Evolutionary conservation across 139 green algal species (phyloP).

Genomic region (Tetradesmus lagerheimii): DNA sequence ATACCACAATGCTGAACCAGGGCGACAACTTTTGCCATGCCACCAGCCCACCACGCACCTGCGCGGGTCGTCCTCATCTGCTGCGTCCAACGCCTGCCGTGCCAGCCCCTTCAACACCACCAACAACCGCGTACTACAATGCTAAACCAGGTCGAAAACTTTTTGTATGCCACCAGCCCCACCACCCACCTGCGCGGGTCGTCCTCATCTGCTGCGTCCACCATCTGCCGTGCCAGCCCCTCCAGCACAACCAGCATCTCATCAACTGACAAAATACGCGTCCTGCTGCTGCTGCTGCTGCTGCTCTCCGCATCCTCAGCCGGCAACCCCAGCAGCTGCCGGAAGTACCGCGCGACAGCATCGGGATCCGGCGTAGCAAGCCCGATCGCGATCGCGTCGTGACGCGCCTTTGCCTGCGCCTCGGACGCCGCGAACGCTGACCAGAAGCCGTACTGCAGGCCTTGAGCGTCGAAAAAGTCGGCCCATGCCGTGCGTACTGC

Average conservation of each 20-base stretch:
- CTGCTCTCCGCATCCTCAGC: neutral
- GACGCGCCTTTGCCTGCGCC: conserved; percentile 54
- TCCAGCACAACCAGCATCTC: conserved; percentile 69
- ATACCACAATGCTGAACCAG: no score
- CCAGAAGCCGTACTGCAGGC: conserved; percentile 87
- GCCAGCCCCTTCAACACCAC: conserved; percentile 55
- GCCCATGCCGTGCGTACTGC: conserved; percentile 83
- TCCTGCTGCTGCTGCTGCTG: conserved; percentile 29
- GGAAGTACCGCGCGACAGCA: neutral
- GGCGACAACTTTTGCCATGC: no score
- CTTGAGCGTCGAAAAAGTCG: conserved; percentile 84
- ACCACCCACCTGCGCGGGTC: conserved; percentile 18
- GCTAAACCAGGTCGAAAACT: no score
- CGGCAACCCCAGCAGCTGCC: conserved; percentile 53
- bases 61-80: conserved; percentile 27
- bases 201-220: conserved; percentile 32
- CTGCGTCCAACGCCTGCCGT: conserved; percentile 18
- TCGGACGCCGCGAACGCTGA: conserved; percentile 75
- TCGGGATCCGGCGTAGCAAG: conserved; percentile 47
- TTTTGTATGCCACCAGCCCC: no score
- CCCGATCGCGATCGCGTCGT: conserved; percentile 61
- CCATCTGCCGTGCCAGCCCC: conserved; percentile 5
- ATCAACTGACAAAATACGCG: conserved; percentile 57
- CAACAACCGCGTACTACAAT: no score
- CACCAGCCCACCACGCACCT: neutral